Base-by-base conservation (phyloP, 2,329 filamentous ascomycete species). In the Fusarium zealandicum region DNA sequence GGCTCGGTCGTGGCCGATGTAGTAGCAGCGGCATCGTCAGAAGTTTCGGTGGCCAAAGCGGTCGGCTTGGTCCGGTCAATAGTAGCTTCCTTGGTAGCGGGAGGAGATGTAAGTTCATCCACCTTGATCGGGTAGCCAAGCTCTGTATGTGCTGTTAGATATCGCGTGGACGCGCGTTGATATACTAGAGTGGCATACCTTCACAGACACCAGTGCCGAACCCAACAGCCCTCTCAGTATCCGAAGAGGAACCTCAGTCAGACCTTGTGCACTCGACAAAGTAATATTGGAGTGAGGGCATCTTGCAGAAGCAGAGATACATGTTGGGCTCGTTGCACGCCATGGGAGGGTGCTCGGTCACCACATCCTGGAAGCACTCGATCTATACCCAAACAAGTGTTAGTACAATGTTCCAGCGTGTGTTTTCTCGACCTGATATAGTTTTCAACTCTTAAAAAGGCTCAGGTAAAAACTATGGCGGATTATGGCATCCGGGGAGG, bases 271-370 rank as follows among this genome's bases (percentile, higher is more conserved):
- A 66, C n/a, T 66, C 53, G 36, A 56, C 18, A 46, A 63, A 68
- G 59, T 64, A 64, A 43, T 51, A 39, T 54, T 67, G 64, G 4
- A 66, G 54, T 9, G 22, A 16, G 32, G 62, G 16, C 41, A 41
- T 52, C 50, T 62, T 64, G 59, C 66, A 68, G 66, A 68, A 68
- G 64, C 65, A 68, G 42, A 59, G 61, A 50, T 64, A 68, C 65
- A 68, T 68, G 57, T 63, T 57, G 31, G 44, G 53, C 54, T 65
- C 61, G 14, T 57, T 68, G 61, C 65, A 66, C 47, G 47, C 41
- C 43, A 66, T 56, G n/a, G 65, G 65, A 42, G 65, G 65, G 47
- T 64, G 57, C 33, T 66, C 65, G 32, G 65, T 63, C 45, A 64
- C 37, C 30, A 65, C 63, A 12, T 51, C 51, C 32, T 55, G 46